Conservation (phyloP, 75 land plant genomes). For the Picea glauca region DNA sequence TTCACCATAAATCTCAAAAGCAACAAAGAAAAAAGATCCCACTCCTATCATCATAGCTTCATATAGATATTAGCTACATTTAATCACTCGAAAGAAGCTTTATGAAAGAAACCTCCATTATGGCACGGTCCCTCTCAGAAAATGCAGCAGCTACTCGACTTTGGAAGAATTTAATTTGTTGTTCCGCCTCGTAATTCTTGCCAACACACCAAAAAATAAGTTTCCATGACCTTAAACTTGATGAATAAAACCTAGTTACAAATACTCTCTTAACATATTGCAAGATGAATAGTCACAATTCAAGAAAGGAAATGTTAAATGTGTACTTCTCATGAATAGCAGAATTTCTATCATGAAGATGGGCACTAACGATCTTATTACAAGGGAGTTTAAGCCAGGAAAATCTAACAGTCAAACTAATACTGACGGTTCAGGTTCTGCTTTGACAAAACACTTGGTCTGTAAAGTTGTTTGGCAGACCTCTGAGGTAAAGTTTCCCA, state of each 20-base stretch:
- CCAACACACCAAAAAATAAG: not conserved
- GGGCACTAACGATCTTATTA: not conserved
- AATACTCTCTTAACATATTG: not conserved
- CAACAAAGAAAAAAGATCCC: not conserved
- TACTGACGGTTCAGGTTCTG: not conserved
- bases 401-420: not conserved
- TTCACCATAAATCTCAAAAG: not conserved
- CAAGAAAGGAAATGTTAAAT: not conserved
- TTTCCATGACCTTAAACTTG: conserved; percentile 5
- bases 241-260: not conserved
- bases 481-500: not conserved
- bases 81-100: not conserved
- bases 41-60: not conserved
- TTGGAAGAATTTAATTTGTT: conserved; percentile 87
- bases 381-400: not conserved
- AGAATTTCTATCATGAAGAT: not conserved
- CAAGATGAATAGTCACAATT: not conserved
- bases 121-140: conserved; percentile 72
- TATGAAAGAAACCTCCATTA: conserved; percentile 63
- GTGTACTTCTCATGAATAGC: not conserved
- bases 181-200: conserved; percentile 75
- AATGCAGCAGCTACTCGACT: conserved; percentile 84
- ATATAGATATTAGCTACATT: not conserved
- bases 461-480: not conserved
- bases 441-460: not conserved